Evolutionary conservation across 345 rosid genomes (phyloP).

Genomic region (Dipteronia sinensis): DNA sequence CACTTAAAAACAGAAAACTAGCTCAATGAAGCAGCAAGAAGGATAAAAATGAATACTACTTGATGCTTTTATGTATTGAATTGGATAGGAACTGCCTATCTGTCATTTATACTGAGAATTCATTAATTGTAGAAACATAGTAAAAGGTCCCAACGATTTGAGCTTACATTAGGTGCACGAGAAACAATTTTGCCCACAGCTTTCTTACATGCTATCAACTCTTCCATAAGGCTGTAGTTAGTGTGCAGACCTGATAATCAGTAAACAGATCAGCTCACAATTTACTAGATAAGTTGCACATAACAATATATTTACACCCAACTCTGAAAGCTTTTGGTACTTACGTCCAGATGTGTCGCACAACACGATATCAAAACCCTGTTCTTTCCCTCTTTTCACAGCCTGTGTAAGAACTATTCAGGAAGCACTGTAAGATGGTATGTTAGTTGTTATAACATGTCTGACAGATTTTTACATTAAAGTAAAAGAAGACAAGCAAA

Average conservation of each 20-base stretch:
- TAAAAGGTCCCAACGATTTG: constrained; percentile 7
- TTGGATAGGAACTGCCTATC: neutral
- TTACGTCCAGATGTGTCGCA: constrained; percentile 98
- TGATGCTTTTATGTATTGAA: neutral
- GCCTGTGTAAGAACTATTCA: constrained; percentile 90
- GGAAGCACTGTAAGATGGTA: constrained; percentile 54
- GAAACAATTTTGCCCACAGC: constrained; percentile 77
- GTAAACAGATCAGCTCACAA: constrained; percentile 13
- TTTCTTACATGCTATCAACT: constrained; percentile 84
- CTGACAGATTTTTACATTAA: neutral
- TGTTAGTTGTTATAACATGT: constrained; percentile 27
- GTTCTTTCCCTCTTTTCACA: constrained; percentile 86
- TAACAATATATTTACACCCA: constrained; percentile 16
- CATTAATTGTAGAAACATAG: neutral
- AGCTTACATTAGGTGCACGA: constrained; percentile 83
- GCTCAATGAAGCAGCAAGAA: neutral
- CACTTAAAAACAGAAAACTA: neutral
- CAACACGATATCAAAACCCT: constrained; percentile 83
- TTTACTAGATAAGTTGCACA: constrained; percentile 24
- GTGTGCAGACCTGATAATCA: constrained; percentile 82
- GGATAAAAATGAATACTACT: neutral
- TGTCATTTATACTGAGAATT: neutral
- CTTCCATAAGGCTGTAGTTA: constrained; percentile 95
- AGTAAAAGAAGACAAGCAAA: constrained; percentile 1
- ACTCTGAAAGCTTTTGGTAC: constrained; percentile 30